Conservation (phyloP, 176 grass and related monocot genomes). For the Olyra latifolia region DNA sequence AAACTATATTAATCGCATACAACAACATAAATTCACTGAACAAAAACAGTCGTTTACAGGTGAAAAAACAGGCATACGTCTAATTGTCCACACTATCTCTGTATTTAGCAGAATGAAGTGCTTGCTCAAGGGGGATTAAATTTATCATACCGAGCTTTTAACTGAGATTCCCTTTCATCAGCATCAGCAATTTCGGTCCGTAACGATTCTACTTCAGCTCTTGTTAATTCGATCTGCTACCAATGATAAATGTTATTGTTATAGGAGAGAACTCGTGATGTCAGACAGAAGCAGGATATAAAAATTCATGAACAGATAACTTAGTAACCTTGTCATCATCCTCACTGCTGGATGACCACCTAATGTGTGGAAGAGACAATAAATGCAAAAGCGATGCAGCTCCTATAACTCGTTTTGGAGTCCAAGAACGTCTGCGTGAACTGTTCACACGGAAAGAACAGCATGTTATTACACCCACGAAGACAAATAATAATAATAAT, state of each 20-base stretch:
- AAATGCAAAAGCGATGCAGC: constrained; percentile 70
- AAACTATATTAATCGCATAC: not conserved
- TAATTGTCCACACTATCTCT: not conserved
- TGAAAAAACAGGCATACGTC: not conserved
- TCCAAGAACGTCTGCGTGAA: constrained; percentile 45
- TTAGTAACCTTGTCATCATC: constrained; percentile 80
- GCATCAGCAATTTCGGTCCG: constrained; percentile 68
- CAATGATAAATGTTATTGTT: not conserved
- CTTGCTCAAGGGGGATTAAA: too few species aligned
- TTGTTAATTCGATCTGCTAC: constrained; percentile 68
- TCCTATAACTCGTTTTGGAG: constrained; percentile 77
- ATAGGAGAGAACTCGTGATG: not conserved
- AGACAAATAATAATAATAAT: constrained; percentile 13
- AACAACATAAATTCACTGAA: not conserved
- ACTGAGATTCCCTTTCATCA: constrained; percentile 79
- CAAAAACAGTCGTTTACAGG: not conserved
- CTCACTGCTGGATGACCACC: constrained; percentile 61
- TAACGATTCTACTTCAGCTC: constrained; percentile 75
- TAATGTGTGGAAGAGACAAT: constrained; percentile 68
- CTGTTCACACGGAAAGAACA: constrained; percentile 33
- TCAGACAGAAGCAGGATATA: not conserved
- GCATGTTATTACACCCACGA: constrained; percentile 14
- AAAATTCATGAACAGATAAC: not conserved
- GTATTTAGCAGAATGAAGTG: not conserved
- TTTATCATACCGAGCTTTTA: constrained; percentile 81